Conservation (phyloP, 2,329 filamentous ascomycete species). For the Boeremia exigua region DNA sequence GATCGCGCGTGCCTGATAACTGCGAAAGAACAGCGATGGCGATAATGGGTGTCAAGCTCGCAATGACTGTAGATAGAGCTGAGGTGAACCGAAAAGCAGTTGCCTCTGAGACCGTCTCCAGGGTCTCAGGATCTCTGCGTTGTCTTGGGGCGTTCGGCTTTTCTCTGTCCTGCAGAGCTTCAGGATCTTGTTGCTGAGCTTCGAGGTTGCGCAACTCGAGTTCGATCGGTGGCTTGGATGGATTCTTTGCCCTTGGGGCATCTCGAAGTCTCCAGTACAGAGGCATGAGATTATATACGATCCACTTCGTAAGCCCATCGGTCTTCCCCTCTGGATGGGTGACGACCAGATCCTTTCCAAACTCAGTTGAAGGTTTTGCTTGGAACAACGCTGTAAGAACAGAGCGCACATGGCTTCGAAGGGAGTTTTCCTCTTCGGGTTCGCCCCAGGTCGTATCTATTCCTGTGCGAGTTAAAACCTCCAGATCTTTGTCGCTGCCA, state of each 20-base stretch:
- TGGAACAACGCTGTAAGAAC: background rate
- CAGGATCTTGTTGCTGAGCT: background rate
- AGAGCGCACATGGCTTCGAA: background rate
- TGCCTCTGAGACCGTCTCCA: background rate
- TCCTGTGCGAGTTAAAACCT: too few species aligned
- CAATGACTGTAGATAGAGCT: background rate
- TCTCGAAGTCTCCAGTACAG: background rate
- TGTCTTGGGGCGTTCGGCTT: background rate
- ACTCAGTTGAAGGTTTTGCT: background rate
- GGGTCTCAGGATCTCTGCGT: background rate
- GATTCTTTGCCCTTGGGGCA: too few species aligned
- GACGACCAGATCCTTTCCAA: background rate
- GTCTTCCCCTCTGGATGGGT: background rate
- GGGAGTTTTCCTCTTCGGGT: background rate
- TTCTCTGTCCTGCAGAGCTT: background rate
- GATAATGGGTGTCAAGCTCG: background rate
- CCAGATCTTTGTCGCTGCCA: too few species aligned
- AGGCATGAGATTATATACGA: background rate
- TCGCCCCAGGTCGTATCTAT: background rate
- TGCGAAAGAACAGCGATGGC: constrained; percentile 1
- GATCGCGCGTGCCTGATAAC: background rate
- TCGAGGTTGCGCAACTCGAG: too few species aligned
- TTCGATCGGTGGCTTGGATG: too few species aligned
- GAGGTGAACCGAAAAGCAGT: background rate
- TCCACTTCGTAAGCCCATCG: background rate